Conservation (phyloP, 352 stramenopile genomes). For the Globisporangium paddicum region DNA sequence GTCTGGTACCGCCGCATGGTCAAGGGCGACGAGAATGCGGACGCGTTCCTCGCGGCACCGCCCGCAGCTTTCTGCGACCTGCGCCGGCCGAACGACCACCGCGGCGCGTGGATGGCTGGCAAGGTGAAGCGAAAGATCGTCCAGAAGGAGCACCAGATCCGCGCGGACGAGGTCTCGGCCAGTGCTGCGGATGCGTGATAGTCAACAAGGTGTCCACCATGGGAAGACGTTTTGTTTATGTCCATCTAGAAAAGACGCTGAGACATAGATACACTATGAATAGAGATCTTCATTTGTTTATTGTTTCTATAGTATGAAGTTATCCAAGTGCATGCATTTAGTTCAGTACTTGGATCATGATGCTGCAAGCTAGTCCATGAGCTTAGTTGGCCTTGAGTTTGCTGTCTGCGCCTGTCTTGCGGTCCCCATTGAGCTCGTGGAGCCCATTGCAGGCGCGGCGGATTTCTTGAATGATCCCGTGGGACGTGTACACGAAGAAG, state of each 20-base stretch:
- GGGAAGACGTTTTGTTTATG: not conserved
- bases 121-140: conserved; percentile 21
- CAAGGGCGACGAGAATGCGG: conserved; percentile 18
- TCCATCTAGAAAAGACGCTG: not conserved
- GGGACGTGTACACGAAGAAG: conserved; percentile 31
- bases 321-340: no score
- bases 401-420: not conserved
- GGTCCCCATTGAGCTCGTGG: not conserved
- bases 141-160: conserved; percentile 19
- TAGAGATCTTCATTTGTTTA: no score
- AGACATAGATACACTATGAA: not conserved
- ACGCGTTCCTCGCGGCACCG: conserved; percentile 16
- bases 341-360: no score
- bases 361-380: no score
- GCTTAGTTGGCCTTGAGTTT: conserved; percentile 2
- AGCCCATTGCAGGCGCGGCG: conserved; percentile 4
- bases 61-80: conserved; percentile 22
- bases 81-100: conserved; percentile 28
- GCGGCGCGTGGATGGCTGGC: conserved; percentile 30
- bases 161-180: not conserved
- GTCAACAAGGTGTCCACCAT: not conserved
- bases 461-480: conserved; percentile 18
- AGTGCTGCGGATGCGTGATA: not conserved
- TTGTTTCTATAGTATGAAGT: not conserved
- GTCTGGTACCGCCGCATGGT: conserved; percentile 30